Conservation (phyloP, 2,329 filamentous ascomycete species). For the Stachybotrys chlorohalonatus region DNA sequence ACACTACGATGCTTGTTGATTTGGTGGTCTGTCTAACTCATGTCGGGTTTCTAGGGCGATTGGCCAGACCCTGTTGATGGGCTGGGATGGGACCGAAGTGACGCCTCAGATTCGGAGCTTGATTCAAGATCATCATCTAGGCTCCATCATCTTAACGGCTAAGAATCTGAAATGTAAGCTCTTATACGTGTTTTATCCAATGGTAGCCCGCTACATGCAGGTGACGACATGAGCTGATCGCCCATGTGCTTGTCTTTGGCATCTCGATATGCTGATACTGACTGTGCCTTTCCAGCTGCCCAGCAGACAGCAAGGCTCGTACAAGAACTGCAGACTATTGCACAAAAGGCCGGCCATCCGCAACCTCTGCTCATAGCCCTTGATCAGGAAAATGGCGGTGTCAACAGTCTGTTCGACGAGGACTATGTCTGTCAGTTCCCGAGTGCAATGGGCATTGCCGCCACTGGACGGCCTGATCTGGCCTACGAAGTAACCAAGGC, state of each 20-base stretch:
- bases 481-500: constrained; percentile 88
- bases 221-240: too few relatives aligned
- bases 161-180: constrained; percentile 71
- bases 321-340: constrained; percentile 86
- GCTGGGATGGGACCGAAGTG: constrained; percentile 76
- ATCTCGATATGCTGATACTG: neutral
- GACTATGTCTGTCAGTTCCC: constrained; percentile 95
- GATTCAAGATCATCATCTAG: constrained; percentile 78
- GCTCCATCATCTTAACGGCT: constrained; percentile 75
- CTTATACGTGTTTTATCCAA: neutral
- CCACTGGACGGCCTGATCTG: constrained; percentile 74
- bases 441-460: constrained; percentile 94
- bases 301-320: constrained; percentile 83
- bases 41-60: constrained; percentile 43
- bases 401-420: constrained; percentile 94
- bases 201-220: too few relatives aligned
- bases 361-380: constrained; percentile 83
- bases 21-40: too few relatives aligned
- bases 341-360: constrained; percentile 80
- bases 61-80: constrained; percentile 74
- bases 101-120: constrained; percentile 74
- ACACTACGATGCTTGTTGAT: too few relatives aligned
- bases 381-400: constrained; percentile 96
- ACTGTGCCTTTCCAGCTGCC: constrained; percentile 53
- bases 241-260: too few relatives aligned